phyloP scores from a whole-genome alignment of 257 asterid genomes.

The Henckelia pumila region DNA sequence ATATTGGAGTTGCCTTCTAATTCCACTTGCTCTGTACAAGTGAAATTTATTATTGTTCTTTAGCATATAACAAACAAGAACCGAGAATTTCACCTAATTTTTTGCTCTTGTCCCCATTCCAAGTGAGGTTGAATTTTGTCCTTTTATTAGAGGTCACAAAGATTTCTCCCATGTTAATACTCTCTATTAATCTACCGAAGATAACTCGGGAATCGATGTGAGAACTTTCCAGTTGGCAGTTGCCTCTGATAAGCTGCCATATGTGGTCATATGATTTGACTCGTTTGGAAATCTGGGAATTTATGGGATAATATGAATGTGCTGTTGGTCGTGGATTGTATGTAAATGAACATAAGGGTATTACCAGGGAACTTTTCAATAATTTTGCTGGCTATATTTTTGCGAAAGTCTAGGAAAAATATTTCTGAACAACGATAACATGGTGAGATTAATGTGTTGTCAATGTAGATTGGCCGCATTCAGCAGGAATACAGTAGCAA shows the following conservation, averaged over 20 bases:
- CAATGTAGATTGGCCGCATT: constrained; percentile 53
- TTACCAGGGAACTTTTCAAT: background rate
- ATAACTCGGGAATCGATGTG: constrained; percentile 5
- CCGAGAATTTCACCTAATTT: background rate
- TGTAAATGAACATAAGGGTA: constrained; percentile 6
- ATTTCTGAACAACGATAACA: constrained; percentile 23
- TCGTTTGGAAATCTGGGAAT: constrained; percentile 16
- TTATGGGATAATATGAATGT: constrained; percentile 8
- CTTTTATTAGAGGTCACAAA: constrained; percentile 6
- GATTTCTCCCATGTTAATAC: constrained; percentile 11
- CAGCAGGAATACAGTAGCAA: constrained; percentile 63
- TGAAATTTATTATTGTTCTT: background rate
- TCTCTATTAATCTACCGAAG: constrained; percentile 9
- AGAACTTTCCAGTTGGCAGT: constrained; percentile 10
- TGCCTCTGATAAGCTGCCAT: constrained; percentile 13
- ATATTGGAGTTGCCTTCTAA: constrained; percentile 3
- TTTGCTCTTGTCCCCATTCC: constrained; percentile 9
- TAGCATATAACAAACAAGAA: constrained; percentile 6
- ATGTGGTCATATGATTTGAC: background rate
- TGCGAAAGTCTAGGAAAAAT: constrained; percentile 9
- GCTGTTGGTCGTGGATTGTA: background rate
- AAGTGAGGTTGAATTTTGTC: background rate
- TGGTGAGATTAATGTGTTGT: constrained; percentile 24
- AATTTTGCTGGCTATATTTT: constrained; percentile 7
- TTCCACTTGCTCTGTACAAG: background rate